phyloP scores from a whole-genome alignment of 2,329 filamentous ascomycete species.

The Fusarium fujikuroi region DNA sequence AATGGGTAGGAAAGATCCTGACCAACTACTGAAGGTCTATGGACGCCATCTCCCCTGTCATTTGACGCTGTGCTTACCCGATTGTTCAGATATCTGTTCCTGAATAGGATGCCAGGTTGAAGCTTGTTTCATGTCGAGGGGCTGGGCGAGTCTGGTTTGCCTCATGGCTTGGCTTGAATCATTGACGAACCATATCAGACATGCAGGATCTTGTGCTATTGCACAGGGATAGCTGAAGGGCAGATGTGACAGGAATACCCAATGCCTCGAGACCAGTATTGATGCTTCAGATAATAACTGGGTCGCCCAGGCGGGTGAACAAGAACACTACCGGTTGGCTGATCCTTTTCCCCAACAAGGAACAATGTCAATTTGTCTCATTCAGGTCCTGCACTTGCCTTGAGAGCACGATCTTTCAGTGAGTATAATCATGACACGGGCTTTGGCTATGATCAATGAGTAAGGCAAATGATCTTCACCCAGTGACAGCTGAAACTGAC shows the following conservation, averaged over 20 bases:
- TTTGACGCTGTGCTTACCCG: background rate
- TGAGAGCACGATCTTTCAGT: background rate
- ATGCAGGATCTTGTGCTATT: conserved; percentile 1
- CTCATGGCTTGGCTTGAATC: conserved; percentile 16
- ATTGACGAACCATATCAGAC: conserved; percentile 7
- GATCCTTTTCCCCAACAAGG: background rate
- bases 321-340: background rate
- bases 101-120: background rate
- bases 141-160: background rate
- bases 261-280: background rate
- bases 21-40: background rate
- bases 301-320: background rate
- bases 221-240: background rate
- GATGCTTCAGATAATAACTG: background rate
- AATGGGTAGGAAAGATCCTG: background rate
- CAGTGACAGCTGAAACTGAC: conserved; percentile 4
- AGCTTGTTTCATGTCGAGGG: conserved; percentile 12
- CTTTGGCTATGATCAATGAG: background rate
- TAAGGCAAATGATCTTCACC: background rate
- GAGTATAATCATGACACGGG: background rate
- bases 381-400: background rate
- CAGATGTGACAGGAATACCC: background rate
- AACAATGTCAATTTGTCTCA: background rate
- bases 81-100: background rate
- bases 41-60: conserved; percentile 6